These are phyloP conservation scores for Spathaspora sp. DNA, from an alignment of 805 yeast species.

Conservation along the genomic window DNA sequence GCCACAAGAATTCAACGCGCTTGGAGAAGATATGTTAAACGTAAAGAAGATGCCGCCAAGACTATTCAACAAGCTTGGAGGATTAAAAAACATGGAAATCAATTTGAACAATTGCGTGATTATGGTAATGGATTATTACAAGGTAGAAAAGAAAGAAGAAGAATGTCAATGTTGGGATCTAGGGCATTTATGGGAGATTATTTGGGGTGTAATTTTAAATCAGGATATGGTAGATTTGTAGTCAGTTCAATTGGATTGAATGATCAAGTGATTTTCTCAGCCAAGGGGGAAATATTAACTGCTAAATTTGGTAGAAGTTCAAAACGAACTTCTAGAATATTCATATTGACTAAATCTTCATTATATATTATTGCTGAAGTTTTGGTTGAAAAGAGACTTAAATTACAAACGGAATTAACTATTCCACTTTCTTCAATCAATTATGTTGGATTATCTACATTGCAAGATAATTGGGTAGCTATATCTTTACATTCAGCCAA, in stretches of 20 bases:
- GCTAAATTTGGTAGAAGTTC: slow-evolving; percentile 94
- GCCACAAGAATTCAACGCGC: slow-evolving; percentile 97
- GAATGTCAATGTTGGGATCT: slow-evolving; percentile 81
- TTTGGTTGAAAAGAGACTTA: slow-evolving; percentile 54
- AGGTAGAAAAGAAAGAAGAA: slow-evolving; percentile 82
- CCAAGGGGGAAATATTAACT: slow-evolving; percentile 74
- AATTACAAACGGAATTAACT: slow-evolving; percentile 59
- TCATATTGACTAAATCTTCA: slow-evolving; percentile 59
- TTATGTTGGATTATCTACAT: slow-evolving; percentile 63
- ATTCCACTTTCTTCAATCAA: slow-evolving; percentile 59
- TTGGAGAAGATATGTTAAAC: slow-evolving; percentile 78
- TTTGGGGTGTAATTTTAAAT: slow-evolving; percentile 70
- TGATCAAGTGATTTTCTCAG: slow-evolving; percentile 72
- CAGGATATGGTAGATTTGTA: slow-evolving; percentile 72
- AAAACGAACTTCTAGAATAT: slow-evolving; percentile 66
- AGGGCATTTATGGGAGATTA: slow-evolving; percentile 95
- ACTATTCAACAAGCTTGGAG: slow-evolving; percentile 81
- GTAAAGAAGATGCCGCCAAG: slow-evolving; percentile 83
- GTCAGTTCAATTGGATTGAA: slow-evolving; percentile 64
- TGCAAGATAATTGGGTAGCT: slow-evolving; percentile 93
- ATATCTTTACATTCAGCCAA: slow-evolving; percentile 47
- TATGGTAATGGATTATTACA: slow-evolving; percentile 69
- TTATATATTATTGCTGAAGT: slow-evolving; percentile 74
- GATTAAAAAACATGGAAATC: slow-evolving; percentile 73
- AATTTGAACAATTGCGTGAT: slow-evolving; percentile 81